Evolutionary conservation across 768 basidiomycete species (phyloP).

Genomic region (Hygrocybe punicea): DNA sequence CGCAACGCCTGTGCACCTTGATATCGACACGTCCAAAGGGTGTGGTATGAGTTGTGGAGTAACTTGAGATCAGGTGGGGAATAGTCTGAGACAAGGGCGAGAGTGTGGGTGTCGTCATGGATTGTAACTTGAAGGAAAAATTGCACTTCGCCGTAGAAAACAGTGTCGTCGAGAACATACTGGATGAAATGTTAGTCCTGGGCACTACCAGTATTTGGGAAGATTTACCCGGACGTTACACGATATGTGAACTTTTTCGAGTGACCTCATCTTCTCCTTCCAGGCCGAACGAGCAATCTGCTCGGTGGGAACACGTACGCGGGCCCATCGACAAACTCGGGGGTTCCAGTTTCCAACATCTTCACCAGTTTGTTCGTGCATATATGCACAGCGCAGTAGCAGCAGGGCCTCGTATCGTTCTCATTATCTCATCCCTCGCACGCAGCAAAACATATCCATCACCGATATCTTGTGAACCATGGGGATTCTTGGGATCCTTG

Average conservation of each 20-base stretch:
- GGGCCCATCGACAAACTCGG: conserved; percentile 20
- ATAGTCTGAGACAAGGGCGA: no score
- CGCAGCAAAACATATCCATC: conserved; percentile 2
- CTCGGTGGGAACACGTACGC: conserved; percentile 21
- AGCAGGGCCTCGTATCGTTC: background rate
- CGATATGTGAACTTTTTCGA: background rate
- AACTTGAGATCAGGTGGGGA: no score
- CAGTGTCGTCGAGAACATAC: background rate
- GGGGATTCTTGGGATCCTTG: conserved; percentile 10
- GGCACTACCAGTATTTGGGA: background rate
- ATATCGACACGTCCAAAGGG: conserved; percentile 13
- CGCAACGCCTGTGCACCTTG: background rate
- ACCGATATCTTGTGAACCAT: background rate
- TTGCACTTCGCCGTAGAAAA: conserved; percentile 14
- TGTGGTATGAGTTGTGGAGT: no score
- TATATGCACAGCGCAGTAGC: conserved; percentile 15
- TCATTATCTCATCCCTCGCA: background rate
- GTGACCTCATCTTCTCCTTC: conserved; percentile 13
- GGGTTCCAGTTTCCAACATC: conserved; percentile 12
- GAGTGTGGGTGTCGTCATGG: no score
- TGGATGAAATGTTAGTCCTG: conserved; percentile 4
- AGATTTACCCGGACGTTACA: conserved; percentile 2
- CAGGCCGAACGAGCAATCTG: conserved; percentile 21
- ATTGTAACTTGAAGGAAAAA: conserved; percentile 17
- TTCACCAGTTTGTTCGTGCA: background rate